These are phyloP conservation scores for Quercus gilva DNA, from an alignment of 306 rosid species.

Conservation along the genomic window DNA sequence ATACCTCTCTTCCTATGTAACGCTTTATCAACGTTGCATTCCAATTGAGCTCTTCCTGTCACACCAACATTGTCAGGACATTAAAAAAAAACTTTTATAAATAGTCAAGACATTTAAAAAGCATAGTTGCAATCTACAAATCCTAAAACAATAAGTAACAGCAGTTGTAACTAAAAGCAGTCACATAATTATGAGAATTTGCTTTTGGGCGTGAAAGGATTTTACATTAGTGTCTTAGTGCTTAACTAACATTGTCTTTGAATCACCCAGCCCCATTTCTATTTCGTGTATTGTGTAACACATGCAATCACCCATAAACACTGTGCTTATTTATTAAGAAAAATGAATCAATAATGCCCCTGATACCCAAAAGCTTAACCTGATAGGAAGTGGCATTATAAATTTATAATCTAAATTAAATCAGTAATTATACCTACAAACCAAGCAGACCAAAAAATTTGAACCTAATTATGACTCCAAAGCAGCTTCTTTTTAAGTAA, in stretches of 20 bases:
- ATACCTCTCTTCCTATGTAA: slow-evolving; percentile 85
- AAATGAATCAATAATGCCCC: background rate
- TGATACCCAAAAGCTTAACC: background rate
- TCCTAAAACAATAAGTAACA: background rate
- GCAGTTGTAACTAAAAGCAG: background rate
- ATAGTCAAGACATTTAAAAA: slow-evolving; percentile 4
- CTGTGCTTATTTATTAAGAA: too few relatives aligned
- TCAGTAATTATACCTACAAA: background rate
- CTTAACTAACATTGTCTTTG: background rate
- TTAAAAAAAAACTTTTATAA: background rate
- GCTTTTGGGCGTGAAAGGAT: background rate
- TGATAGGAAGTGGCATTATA: background rate
- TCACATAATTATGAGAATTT: background rate
- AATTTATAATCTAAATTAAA: background rate
- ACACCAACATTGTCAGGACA: slow-evolving; percentile 20
- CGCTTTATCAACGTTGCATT: slow-evolving; percentile 64
- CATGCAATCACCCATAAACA: background rate
- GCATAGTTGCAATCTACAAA: background rate
- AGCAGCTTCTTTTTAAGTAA: background rate
- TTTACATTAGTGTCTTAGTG: background rate
- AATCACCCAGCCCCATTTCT: background rate
- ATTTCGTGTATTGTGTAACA: background rate
- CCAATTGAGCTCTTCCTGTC: slow-evolving; percentile 91
- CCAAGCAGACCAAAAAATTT: background rate
- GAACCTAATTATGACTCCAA: background rate